phyloP scores from a whole-genome alignment of 1,284 basidiomycete genomes.

The Chalciporus sp. region DNA sequence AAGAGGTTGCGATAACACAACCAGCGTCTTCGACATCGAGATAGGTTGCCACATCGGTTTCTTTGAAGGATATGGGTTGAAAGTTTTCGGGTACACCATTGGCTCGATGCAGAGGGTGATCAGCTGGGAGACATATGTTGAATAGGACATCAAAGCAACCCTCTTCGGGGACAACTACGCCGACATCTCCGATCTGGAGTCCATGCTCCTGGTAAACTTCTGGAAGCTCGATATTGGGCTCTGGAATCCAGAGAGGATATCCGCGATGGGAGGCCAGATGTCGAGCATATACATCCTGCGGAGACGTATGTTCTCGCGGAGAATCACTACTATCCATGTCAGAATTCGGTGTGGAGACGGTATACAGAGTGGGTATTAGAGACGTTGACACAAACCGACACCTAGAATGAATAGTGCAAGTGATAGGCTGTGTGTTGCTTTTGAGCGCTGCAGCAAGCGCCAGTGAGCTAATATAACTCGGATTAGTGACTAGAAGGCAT shows the following conservation, averaged over 20 bases:
- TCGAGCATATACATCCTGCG: slow-evolving; percentile 1
- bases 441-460: too few relatives aligned
- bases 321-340: too few relatives aligned
- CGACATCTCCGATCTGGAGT: slow-evolving; percentile 5
- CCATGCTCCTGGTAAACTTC: not conserved
- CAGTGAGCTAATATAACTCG: too few relatives aligned
- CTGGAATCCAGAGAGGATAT: slow-evolving; percentile 2
- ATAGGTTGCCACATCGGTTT: not conserved
- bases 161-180: not conserved
- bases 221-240: not conserved
- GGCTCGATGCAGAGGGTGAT: not conserved
- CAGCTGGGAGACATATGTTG: not conserved
- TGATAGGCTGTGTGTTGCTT: too few relatives aligned
- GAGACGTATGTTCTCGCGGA: not conserved
- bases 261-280: not conserved
- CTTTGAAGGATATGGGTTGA: not conserved
- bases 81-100: not conserved
- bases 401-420: too few relatives aligned
- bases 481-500: too few relatives aligned
- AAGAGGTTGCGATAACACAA: not conserved
- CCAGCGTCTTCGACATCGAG: not conserved
- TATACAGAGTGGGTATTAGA: too few relatives aligned
- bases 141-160: not conserved
- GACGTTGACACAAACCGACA: too few relatives aligned
- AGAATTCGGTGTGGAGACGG: too few relatives aligned